Evolutionary conservation across 2,329 filamentous ascomycete species (phyloP).

Genomic region (Pseudopyrenochaeta lycopersici): DNA sequence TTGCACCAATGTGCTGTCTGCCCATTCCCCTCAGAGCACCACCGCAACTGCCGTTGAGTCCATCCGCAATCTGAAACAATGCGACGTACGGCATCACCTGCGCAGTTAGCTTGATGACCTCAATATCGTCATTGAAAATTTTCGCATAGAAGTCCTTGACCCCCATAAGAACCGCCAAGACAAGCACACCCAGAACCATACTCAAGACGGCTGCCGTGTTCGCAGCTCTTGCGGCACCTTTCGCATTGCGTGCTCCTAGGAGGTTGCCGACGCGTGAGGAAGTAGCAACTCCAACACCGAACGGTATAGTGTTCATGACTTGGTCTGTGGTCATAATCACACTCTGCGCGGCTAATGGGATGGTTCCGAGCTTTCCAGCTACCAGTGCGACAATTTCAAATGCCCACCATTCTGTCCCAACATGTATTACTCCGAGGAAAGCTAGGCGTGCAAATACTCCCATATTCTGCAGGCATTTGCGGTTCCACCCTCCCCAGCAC

Average conservation of each 20-base stretch:
- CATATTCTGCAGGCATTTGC: constrained; percentile 71
- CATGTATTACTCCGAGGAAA: constrained; percentile 78
- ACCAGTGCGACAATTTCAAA: constrained; percentile 90
- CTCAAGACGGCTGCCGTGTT: constrained; percentile 79
- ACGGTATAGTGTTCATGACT: constrained; percentile 84
- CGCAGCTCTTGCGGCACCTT: constrained; percentile 74
- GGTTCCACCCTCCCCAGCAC: constrained; percentile 81
- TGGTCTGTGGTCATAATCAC: constrained; percentile 93
- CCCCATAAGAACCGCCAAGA: constrained; percentile 74
- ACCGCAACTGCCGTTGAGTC: constrained; percentile 84
- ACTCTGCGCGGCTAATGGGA: constrained; percentile 81
- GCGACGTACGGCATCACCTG: constrained; percentile 86
- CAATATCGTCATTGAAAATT: constrained; percentile 81
- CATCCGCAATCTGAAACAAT: constrained; percentile 89
- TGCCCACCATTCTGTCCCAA: constrained; percentile 94
- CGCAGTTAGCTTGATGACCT: constrained; percentile 76
- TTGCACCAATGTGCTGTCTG: constrained; percentile 82
- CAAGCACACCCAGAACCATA: constrained; percentile 71
- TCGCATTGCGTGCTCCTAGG: constrained; percentile 72
- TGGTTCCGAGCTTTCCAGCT: constrained; percentile 79
- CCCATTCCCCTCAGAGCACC: constrained; percentile 85
- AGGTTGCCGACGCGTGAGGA: constrained; percentile 82
- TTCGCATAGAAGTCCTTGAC: constrained; percentile 77
- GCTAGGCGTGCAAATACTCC: constrained; percentile 78
- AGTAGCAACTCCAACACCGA: constrained; percentile 84